phyloP scores from a whole-genome alignment of 441 rosid species.

The Melianthus villosus region DNA sequence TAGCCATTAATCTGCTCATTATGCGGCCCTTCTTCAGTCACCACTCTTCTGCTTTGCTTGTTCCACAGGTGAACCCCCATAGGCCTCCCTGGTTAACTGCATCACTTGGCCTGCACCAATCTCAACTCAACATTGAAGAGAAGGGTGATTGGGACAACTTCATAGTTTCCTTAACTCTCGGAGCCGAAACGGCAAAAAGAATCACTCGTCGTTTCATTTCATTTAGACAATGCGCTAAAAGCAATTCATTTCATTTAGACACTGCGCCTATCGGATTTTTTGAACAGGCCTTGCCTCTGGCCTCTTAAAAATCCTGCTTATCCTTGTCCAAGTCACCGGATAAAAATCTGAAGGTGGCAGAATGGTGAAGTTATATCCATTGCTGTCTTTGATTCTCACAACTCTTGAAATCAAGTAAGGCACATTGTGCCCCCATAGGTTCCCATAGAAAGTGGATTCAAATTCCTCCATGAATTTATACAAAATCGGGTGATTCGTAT shows the following conservation, averaged over 20 bases:
- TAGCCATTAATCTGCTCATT: conserved; percentile 25
- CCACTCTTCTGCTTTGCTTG: conserved; percentile 27
- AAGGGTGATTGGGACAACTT: too few relatives aligned
- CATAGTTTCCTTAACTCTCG: too few relatives aligned
- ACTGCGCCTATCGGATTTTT: conserved; percentile 18
- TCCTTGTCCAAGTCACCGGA: conserved; percentile 37
- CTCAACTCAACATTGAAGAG: too few relatives aligned
- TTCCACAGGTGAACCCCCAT: conserved; percentile 53
- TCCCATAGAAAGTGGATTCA: conserved; percentile 39
- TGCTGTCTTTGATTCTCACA: conserved; percentile 16
- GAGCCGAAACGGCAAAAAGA: too few relatives aligned
- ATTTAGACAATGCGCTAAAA: too few relatives aligned
- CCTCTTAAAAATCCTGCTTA: conserved; percentile 25
- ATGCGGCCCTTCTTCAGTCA: conserved; percentile 35
- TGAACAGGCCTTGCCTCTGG: conserved; percentile 29
- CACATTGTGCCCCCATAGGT: conserved; percentile 59
- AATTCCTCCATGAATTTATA: conserved; percentile 36
- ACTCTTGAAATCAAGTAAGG: conserved; percentile 52
- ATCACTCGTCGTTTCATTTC: too few relatives aligned
- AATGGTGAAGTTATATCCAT: conserved; percentile 22
- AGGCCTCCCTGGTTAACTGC: too few relatives aligned
- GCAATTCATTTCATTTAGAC: too few relatives aligned
- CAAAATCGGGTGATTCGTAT: conserved; percentile 36
- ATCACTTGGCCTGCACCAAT: too few relatives aligned
- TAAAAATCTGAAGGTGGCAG: conserved; percentile 37